Conservation (phyloP, 768 basidiomycete species). For the Lyophyllum semitale region DNA sequence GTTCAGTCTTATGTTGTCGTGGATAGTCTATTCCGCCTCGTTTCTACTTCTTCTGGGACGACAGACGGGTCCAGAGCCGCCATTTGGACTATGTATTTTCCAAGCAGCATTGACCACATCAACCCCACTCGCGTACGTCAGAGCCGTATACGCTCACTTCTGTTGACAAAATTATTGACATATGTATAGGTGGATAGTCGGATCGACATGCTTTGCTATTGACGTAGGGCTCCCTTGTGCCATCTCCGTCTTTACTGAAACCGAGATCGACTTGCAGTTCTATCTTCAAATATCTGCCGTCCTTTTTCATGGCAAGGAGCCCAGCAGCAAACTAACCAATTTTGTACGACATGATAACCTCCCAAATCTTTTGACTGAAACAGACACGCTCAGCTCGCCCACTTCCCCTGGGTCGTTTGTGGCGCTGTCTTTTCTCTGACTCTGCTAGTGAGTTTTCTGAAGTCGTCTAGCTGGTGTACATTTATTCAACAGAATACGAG, state of each 20-base stretch:
- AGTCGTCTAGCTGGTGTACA: too few relatives aligned
- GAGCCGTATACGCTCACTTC: background rate
- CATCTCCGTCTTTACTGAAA: too few relatives aligned
- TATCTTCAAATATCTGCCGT: too few relatives aligned
- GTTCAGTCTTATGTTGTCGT: constrained; percentile 5
- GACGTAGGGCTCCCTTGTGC: background rate
- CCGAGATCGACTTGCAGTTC: too few relatives aligned
- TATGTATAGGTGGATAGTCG: constrained; percentile 5
- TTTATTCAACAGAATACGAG: background rate
- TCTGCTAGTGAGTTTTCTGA: background rate
- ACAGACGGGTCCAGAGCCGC: background rate
- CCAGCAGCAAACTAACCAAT: too few relatives aligned
- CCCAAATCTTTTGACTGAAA: too few relatives aligned
- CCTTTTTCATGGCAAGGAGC: too few relatives aligned
- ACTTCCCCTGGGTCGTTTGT: too few relatives aligned
- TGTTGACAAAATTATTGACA: background rate
- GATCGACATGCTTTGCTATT: constrained; percentile 8
- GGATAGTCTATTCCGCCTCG: constrained; percentile 5
- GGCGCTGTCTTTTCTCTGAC: background rate
- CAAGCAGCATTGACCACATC: constrained; percentile 6
- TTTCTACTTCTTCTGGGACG: constrained; percentile 7
- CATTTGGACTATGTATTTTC: constrained; percentile 11
- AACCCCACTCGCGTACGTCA: constrained; percentile 3
- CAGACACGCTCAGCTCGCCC: too few relatives aligned
- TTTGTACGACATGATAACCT: too few relatives aligned